Base-by-base conservation (phyloP, 2,329 filamentous ascomycete species). In the Plectosphaerella cucumerina region DNA sequence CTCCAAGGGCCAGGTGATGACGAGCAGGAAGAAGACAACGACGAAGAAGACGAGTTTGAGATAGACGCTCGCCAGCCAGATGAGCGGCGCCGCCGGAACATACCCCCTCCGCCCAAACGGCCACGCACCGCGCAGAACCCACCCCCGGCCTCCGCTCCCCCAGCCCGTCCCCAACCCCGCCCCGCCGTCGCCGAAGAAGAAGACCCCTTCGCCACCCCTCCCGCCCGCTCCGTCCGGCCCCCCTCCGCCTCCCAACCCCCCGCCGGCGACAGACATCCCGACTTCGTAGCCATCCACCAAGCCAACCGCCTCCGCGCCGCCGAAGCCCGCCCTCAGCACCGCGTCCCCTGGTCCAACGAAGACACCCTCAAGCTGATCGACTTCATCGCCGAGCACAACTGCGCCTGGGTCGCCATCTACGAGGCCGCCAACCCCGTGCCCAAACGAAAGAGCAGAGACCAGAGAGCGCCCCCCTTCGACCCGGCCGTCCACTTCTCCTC, bases 321-420 rank as follows among this genome's bases (percentile, higher is more conserved):
- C 33, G 43, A 37, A 31, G 41, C 52, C 8, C 33, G 53, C 23
- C 43, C 50, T 21, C 60, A 57, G 46, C 60, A 58, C 33, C 70
- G 70, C 37, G 48, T 58, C 18, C 58, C 60, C 8, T 82, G 78
- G 78, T 69, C 69, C 23, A 58, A 65, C 10, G 50, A 59, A 8
- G 78, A 82, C 56, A 64, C 64, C 5, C 39, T 58, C 12, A 54
- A 62, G 34, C 74, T 82, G 43, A 59, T 80, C 31, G 56, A 64
- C 6, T 67, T 73, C 47, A 69, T 81, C 33, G 59, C 65, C 44
- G 55, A 62, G 18, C 64, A 64, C 50, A 59, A 62, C 20, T 72
- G 67, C 58, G 67, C 66, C 26, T 76, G 72, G 72, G 65, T 64
- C 42, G 51, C 50, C 5, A 73, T 75, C 47, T 66, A 68, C 48